A percentile compares a stretch with the other conserved stretches of the same genome.
These are phyloP conservation scores for Globisporangium mamillatum DNA, from an alignment of 352 stramenopile species.

Conservation along the genomic window DNA sequence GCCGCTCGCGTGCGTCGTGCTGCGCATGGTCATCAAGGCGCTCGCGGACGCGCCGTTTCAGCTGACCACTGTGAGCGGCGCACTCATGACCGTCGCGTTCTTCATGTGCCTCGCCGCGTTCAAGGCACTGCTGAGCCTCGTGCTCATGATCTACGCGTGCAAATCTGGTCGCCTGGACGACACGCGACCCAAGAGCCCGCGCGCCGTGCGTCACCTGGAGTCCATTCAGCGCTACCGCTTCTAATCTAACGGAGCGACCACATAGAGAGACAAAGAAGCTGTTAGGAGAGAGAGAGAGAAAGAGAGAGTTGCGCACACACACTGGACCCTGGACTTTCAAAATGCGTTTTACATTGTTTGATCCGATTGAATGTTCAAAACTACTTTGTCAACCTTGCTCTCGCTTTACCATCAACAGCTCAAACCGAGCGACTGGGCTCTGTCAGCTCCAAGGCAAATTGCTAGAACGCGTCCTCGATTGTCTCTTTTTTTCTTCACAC, in stretches of 20 bases:
- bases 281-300: not conserved
- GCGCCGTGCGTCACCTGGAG: constrained; percentile 50
- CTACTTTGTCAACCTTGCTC: not conserved
- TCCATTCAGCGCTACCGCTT: constrained; percentile 58
- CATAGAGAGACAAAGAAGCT: constrained; percentile 4
- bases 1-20: constrained; percentile 92
- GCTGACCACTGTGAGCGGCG: constrained; percentile 33
- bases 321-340: constrained; percentile 3
- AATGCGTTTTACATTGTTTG: constrained; percentile 14
- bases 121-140: constrained; percentile 74
- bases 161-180: constrained; percentile 62
- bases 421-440: not conserved
- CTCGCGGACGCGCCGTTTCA: constrained; percentile 43
- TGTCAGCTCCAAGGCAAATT: not conserved
- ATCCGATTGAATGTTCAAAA: not conserved
- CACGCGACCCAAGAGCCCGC: constrained; percentile 64
- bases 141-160: constrained; percentile 76
- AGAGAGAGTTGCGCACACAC: not conserved
- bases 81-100: constrained; percentile 51
- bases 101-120: constrained; percentile 78
- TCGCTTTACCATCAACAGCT: not conserved
- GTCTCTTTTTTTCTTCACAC: constrained; percentile 1
- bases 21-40: constrained; percentile 74
- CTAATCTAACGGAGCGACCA: not conserved
- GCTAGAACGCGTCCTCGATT: not conserved